phyloP scores from a whole-genome alignment of 2,329 filamentous ascomycete genomes.

The Parastagonospora nodorum region DNA sequence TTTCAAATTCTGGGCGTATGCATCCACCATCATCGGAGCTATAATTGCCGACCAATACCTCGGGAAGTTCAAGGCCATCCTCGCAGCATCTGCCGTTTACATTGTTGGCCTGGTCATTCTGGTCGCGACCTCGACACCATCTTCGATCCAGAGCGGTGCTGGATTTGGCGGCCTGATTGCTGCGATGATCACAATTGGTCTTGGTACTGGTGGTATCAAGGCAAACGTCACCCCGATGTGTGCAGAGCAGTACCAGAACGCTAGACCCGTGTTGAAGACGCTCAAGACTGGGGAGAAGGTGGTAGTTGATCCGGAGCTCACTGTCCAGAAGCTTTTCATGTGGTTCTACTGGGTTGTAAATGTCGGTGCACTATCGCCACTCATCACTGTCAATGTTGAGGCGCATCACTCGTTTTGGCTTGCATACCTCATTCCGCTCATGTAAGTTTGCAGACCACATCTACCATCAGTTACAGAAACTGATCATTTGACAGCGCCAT shows the following conservation, averaged over 20 bases:
- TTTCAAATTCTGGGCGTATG: slow-evolving; percentile 12
- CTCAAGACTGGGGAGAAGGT: slow-evolving; percentile 9
- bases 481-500: slow-evolving; percentile 3
- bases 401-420: slow-evolving; percentile 11
- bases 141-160: slow-evolving; percentile 2
- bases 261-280: slow-evolving; percentile 1
- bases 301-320: slow-evolving; percentile 13
- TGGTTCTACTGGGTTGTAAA: slow-evolving; percentile 14
- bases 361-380: slow-evolving; percentile 6
- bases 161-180: slow-evolving; percentile 10
- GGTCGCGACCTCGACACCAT: slow-evolving; percentile 8
- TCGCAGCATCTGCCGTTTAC: slow-evolving; percentile 5
- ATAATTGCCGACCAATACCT: slow-evolving; percentile 17
- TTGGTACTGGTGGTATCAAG: slow-evolving; percentile 17
- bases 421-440: slow-evolving; percentile 9
- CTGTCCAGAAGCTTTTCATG: slow-evolving; percentile 10
- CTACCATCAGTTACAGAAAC: background rate
- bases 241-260: slow-evolving; percentile 13
- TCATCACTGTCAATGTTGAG: slow-evolving; percentile 15
- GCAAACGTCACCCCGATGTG: slow-evolving; percentile 13
- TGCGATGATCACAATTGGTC: slow-evolving; percentile 10
- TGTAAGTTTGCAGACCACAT: slow-evolving; percentile 1
- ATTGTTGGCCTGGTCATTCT: slow-evolving; percentile 12
- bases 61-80: slow-evolving; percentile 12
- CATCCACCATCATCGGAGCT: slow-evolving; percentile 10